phyloP scores from a whole-genome alignment of 2,329 filamentous ascomycete species.

The Calonectria hawksworthii region DNA sequence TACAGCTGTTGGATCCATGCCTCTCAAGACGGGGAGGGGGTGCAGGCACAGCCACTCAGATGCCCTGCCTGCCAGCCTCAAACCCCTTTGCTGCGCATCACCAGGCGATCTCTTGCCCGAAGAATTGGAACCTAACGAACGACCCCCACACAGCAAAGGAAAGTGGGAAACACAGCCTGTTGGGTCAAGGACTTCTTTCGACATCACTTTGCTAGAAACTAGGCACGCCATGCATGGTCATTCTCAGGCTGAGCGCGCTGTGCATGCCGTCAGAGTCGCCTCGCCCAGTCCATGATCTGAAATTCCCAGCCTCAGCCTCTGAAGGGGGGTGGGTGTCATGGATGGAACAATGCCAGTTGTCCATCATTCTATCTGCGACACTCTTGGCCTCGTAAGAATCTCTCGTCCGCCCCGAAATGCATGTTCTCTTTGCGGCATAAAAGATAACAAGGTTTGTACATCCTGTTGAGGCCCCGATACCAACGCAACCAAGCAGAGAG shows the following conservation, averaged over 20 bases:
- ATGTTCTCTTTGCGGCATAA: conserved; percentile 36
- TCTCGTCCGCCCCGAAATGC: conserved; percentile 32
- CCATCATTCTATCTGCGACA: conserved; percentile 34
- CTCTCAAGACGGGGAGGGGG: conserved; percentile 25
- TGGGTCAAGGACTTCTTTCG: background rate
- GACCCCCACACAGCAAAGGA: conserved; percentile 23
- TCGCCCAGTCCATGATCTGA: background rate
- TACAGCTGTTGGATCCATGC: conserved; percentile 3
- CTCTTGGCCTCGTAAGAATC: conserved; percentile 27
- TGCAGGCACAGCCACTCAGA: conserved; percentile 38
- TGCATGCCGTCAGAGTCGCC: conserved; percentile 21
- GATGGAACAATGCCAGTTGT: conserved; percentile 41
- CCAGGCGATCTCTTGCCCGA: conserved; percentile 33
- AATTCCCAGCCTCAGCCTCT: conserved; percentile 10
- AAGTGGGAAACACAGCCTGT: background rate
- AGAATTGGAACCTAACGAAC: conserved; percentile 35
- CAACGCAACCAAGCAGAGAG: conserved; percentile 4
- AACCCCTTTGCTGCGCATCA: conserved; percentile 26
- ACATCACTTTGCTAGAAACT: background rate
- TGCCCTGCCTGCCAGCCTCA: conserved; percentile 25
- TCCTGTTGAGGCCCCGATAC: conserved; percentile 12
- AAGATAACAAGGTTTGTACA: conserved; percentile 15
- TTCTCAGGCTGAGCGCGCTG: background rate
- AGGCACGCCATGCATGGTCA: conserved; percentile 17
- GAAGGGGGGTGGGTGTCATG: conserved; percentile 26